These are phyloP conservation scores for Phylloporus rhodoxanthus DNA, from an alignment of 768 basidiomycete species.

Conservation along the genomic window DNA sequence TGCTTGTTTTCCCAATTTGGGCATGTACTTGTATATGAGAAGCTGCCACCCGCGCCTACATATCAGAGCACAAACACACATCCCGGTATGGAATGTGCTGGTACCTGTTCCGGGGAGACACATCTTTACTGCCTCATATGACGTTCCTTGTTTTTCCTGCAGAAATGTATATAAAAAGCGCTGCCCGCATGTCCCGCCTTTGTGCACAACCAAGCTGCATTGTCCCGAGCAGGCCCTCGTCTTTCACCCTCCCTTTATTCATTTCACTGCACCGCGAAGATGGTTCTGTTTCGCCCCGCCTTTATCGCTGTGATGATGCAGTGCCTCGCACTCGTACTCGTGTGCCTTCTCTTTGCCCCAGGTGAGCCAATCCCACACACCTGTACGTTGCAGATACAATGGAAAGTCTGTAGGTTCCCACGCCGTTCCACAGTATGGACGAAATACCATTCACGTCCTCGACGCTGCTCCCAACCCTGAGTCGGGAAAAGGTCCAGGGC, in stretches of 20 bases:
- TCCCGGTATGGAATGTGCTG: not conserved
- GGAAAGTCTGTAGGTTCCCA: not conserved
- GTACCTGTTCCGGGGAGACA: not conserved
- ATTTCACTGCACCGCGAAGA: slow-evolving; percentile 10
- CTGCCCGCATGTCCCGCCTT: not conserved
- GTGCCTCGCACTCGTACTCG: slow-evolving; percentile 1
- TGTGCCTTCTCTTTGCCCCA: slow-evolving; percentile 2
- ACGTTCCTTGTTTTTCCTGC: slow-evolving; percentile 3
- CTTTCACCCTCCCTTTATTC: slow-evolving; percentile 1
- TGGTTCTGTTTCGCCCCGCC: slow-evolving; percentile 20
- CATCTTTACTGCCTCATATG: slow-evolving; percentile 12
- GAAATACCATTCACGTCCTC: not conserved
- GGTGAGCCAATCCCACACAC: not conserved
- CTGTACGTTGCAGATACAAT: not conserved
- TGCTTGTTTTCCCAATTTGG: slow-evolving; percentile 30
- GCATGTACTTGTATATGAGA: slow-evolving; percentile 17
- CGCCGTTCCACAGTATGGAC: not conserved
- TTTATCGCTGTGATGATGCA: slow-evolving; percentile 11
- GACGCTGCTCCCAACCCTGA: not conserved
- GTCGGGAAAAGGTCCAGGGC: not conserved
- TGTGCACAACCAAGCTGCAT: not conserved
- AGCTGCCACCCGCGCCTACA: not conserved
- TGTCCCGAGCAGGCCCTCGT: slow-evolving; percentile 13
- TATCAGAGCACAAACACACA: slow-evolving; percentile 11
- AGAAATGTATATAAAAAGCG: slow-evolving; percentile 8